Conservation (phyloP, 208 protist species). For the Leishmania aethiopica region DNA sequence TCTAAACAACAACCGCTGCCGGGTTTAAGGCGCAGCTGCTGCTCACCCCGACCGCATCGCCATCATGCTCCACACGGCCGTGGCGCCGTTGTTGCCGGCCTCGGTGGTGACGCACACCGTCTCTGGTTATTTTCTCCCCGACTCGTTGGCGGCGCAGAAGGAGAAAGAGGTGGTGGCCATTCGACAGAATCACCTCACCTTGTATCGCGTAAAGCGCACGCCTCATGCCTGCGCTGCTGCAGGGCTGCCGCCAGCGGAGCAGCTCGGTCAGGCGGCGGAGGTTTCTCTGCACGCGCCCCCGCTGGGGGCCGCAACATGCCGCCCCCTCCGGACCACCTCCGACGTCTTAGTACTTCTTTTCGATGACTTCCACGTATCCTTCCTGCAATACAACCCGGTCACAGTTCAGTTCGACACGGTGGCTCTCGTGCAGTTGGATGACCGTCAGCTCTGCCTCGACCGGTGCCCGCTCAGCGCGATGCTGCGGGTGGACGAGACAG, state of each 20-base stretch:
- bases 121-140: constrained; percentile 64
- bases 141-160: constrained; percentile 26
- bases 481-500: constrained; percentile 73
- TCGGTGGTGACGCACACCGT: constrained; percentile 79
- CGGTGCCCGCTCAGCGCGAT: constrained; percentile 53
- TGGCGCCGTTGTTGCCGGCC: constrained; percentile 68
- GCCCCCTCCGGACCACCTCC: constrained; percentile 45
- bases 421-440: constrained; percentile 80
- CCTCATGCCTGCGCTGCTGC: constrained; percentile 1
- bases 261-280: constrained; percentile 48
- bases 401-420: constrained; percentile 68
- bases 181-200: constrained; percentile 67
- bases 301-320: constrained; percentile 49
- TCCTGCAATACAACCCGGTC: constrained; percentile 74
- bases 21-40: background rate
- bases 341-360: constrained; percentile 81
- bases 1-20: background rate
- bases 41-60: background rate
- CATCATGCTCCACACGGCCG: constrained; percentile 47
- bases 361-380: constrained; percentile 86
- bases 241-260: constrained; percentile 9
- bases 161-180: constrained; percentile 67
- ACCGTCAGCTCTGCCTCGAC: constrained; percentile 55
- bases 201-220: constrained; percentile 45
- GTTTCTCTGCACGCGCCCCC: constrained; percentile 69